Conservation (phyloP, 805 yeast genomes). For the Zygosaccharomyces kombuchaensis region DNA sequence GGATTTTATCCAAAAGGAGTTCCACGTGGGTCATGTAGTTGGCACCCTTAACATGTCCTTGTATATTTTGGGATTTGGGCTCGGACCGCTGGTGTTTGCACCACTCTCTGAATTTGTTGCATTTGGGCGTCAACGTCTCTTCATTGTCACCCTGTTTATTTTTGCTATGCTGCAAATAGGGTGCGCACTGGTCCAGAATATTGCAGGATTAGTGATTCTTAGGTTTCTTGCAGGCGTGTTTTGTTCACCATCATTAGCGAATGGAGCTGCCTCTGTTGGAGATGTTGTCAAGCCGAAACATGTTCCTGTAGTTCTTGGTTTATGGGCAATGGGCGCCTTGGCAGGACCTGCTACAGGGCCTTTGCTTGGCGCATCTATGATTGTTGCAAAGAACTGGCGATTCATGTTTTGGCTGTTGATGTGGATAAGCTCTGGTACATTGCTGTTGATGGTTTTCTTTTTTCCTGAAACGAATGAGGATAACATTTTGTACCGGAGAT, state of each 20-base stretch:
- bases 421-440: conserved; percentile 38
- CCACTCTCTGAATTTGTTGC: conserved; percentile 54
- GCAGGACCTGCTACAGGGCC: conserved; percentile 59
- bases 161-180: conserved; percentile 54
- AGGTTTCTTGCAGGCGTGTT: conserved; percentile 53
- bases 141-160: conserved; percentile 42
- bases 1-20: conserved; percentile 41
- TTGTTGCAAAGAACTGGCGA: conserved; percentile 46
- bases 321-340: conserved; percentile 52
- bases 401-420: conserved; percentile 51
- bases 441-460: conserved; percentile 37
- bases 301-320: conserved; percentile 44
- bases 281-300: conserved; percentile 44
- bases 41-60: conserved; percentile 50
- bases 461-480: conserved; percentile 48
- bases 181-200: conserved; percentile 46
- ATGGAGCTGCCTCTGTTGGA: conserved; percentile 55
- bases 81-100: conserved; percentile 55
- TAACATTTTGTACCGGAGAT: conserved; percentile 45
- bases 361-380: conserved; percentile 49
- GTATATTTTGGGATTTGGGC: conserved; percentile 56
- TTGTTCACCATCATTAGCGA: conserved; percentile 52
- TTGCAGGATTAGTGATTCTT: conserved; percentile 47
- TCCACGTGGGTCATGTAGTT: conserved; percentile 41
- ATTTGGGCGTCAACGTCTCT: conserved; percentile 50